phyloP scores from a whole-genome alignment of 208 protist genomes.

The Acanthamoeba castellanii region DNA sequence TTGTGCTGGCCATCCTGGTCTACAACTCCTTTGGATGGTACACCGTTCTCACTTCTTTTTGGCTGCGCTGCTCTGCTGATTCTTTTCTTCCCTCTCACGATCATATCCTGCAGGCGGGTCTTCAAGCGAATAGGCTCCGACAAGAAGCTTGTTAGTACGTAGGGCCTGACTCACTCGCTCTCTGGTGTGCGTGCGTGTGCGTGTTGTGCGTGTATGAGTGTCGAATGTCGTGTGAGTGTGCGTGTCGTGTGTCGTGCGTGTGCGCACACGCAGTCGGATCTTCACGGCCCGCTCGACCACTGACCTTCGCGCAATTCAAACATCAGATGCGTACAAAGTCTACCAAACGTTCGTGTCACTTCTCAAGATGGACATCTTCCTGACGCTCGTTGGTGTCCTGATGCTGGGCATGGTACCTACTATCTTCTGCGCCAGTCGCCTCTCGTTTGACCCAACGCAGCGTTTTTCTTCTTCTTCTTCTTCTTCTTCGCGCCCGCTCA shows the following conservation, averaged over 20 bases:
- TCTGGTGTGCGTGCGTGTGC: not conserved
- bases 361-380: conserved; percentile 35
- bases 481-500: not conserved
- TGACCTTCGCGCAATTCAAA: not conserved
- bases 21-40: conserved; percentile 58
- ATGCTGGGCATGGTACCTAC: conserved; percentile 15
- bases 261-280: too few species aligned
- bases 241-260: too few species aligned
- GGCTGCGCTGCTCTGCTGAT: not conserved
- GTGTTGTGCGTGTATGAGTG: too few species aligned
- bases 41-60: not conserved
- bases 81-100: not conserved
- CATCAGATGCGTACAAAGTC: not conserved
- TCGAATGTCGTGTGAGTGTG: too few species aligned
- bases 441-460: not conserved
- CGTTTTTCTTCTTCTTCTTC: not conserved
- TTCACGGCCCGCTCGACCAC: not conserved
- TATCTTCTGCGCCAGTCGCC: not conserved
- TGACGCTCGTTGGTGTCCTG: conserved; percentile 2
- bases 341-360: conserved; percentile 8
- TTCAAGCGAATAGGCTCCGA: conserved; percentile 22
- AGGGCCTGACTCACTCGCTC: not conserved
- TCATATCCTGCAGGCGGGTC: not conserved
- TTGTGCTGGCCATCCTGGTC: not conserved
- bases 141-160: conserved; percentile 3